Base-by-base conservation (phyloP, 305 asterid genomes). In the Petunia hybrid region DNA sequence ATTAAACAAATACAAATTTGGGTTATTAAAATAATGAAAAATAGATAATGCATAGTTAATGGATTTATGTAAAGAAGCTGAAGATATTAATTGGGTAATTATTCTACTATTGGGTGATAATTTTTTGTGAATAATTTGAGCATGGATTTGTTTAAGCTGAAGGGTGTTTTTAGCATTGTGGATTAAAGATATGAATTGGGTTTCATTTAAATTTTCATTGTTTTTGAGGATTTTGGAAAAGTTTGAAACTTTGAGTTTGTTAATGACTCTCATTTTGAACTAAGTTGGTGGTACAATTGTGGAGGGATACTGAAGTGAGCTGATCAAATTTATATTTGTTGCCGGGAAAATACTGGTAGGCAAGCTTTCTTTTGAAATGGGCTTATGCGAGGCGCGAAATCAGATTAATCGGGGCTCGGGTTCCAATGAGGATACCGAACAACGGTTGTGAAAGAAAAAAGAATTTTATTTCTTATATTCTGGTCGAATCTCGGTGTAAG, bases 41-140 rank as follows among this genome's bases (percentile, higher is more conserved):
- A 86, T 38, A 5, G 40, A 74, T 13, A 88, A 55, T 48, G 86
- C 84, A 73, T 86, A 80, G 45, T 36, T 35, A 35, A 85, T 61
- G 65, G 76, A 78, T 12, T 62, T 78, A 2, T 62, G 82, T 45
- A 31, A 66, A 78, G 67, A 66, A 59, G 82, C 80, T 22, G 88
- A 82, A 40, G 91, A 86, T 55, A 88, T 85, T 5, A 88, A 40
- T 76, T 88, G 91, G 61, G 89, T 81, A 53, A 78, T 69, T 35
- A 88, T 85, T 78, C 73, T 65, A 51, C 82, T 79, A 22, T 81
- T 69, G 43, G 77, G 60, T n/a, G 36, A 66, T 1, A 78, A 73
- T 41, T 67, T 55, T 2, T 59, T 80, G 42, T 22, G 70, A 22
- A 86, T 53, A 48, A 86, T 46, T 53, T 80, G 87, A 65, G 76